Evolutionary conservation across 1,139 yeast genomes (phyloP), one percentile per base, ranked within the genome.

Genomic region (Hyphopichia buzzinii): DNA sequence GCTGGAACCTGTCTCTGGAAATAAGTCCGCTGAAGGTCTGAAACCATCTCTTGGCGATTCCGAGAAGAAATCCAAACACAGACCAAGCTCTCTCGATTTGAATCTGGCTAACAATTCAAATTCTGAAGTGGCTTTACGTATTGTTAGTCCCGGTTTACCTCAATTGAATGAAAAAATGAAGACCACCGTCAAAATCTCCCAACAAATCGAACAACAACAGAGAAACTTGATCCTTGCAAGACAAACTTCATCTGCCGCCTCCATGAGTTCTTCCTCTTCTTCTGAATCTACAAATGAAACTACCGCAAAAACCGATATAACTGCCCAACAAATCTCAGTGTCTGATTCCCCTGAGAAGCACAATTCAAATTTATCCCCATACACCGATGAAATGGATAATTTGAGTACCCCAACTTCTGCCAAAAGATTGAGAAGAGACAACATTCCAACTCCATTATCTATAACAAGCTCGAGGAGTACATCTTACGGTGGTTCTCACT

Each of bases 131-230:
- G 72, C 72, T 10, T 49, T 64, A 31, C 50, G 72, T 26, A 62
- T 68, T 23, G 74, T 67, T 8, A 57, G 67, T 40, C 80, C 80
- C n/a, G 78, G 78, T 0, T 51, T 73, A 26, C 74, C 77, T 3
- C 66, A 64, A 11, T 49, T 74, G 26, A 65, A 59, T 43, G 64
- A 63, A 22, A 75, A 72, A 44, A 72, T 75, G 78, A 65, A 65
- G 40, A 50, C 66, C 26, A 73, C 79, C 2, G 62, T 75, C 34
- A 57, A 64, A 39, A 57, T 69, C 12, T 70, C 77, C 30, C 72
- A 69, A 44, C 51, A 62, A 33, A 75, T 76, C 16, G 72, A 74
- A 41, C 65, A 62, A 35, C 79, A 75, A 43, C 81, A 76, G 47
- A 62, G 66, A 29, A 57, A 59, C 32, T 54, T 75, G 32, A 75